Base-by-base conservation (phyloP, 257 asterid species). In the Datura wrightii region DNA sequence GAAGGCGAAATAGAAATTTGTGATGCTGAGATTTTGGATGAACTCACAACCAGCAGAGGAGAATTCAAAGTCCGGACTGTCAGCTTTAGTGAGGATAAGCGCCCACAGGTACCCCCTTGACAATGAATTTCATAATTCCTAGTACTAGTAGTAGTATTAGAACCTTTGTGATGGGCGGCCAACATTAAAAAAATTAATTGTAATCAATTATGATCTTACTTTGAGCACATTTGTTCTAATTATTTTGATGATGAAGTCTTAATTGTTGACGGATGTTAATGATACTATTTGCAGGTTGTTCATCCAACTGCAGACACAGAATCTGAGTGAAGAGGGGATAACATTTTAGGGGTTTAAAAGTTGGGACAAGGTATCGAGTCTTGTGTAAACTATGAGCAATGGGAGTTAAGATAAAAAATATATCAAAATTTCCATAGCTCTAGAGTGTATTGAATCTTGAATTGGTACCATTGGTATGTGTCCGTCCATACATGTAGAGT, bases 41-140 rank as follows among this genome's bases (percentile, higher is more conserved):
- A 90, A 74, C 85, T 92, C 39, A 90, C 93, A 69, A 91, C 96
- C 1, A 89, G 86, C 42, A 88, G 94, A 82, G 96, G 96, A 81
- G 94, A 92, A 89, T 34, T 92, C 2, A 92, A 84, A 85, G 71
- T 87, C 42, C 76, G 96, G 84, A 81, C 84, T 15, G 80, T 80
- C 54, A 91, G 96, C 88, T 91, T 86, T 82, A 82, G 71, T 8
- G 91, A 87, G 7, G 95, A 89, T 19, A 86, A 71, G 34, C 85
- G 78, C 48, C 89, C 85, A 48, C 88, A 87, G 92, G 92, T 89
- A 83, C 37, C 1, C 1, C 19, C 59, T 74, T 19, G 8, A 48
- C 11, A 50, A 13, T 74, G 15, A 24, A 71, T 5, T 71, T 71
- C 39, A 70, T 10, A 18, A n/a, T 42, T 37, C 36, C 8, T 37